A percentile compares a stretch with the other conserved stretches of the same genome.
phyloP scores from a whole-genome alignment of 1,139 yeast species.

The Yamadazyma kanchanaburiensis region DNA sequence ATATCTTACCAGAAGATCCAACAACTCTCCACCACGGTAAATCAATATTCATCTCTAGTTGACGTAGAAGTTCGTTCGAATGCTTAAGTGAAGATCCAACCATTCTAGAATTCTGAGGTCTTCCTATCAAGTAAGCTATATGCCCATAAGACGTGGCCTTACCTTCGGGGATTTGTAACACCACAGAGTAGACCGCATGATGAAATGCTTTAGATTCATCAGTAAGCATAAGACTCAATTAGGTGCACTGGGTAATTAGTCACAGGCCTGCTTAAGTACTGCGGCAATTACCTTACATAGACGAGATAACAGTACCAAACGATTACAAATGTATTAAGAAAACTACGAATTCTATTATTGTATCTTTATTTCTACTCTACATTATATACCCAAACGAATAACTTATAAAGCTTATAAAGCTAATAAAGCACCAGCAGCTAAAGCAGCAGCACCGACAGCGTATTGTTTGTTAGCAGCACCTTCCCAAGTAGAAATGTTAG shows the following conservation, averaged over 20 bases:
- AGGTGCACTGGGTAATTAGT: too few species aligned
- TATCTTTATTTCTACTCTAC: slow-evolving; percentile 11
- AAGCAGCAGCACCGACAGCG: slow-evolving; percentile 48
- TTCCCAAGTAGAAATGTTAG: slow-evolving; percentile 36
- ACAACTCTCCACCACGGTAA: slow-evolving; percentile 82
- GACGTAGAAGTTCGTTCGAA: slow-evolving; percentile 18
- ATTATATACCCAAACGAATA: slow-evolving; percentile 3
- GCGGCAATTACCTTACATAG: too few species aligned
- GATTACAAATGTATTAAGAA: too few species aligned
- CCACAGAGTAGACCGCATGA: slow-evolving; percentile 55
- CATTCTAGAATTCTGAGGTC: slow-evolving; percentile 67
- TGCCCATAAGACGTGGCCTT: slow-evolving; percentile 71
- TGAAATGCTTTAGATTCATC: slow-evolving; percentile 60
- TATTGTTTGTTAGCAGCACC: slow-evolving; percentile 34
- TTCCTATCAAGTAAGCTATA: slow-evolving; percentile 59
- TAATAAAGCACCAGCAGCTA: slow-evolving; percentile 52
- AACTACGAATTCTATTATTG: slow-evolving; percentile 2
- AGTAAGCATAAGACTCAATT: too few species aligned
- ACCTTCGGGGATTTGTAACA: slow-evolving; percentile 59
- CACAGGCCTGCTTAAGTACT: too few species aligned
- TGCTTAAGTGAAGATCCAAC: slow-evolving; percentile 70
- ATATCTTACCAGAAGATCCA: slow-evolving; percentile 57
- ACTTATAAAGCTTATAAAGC: slow-evolving; percentile 35
- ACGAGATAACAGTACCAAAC: too few species aligned
- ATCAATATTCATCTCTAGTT: slow-evolving; percentile 19